Evolutionary conservation across 2,329 filamentous ascomycete species (phyloP).

Genomic region (Chrysoporthe puriensis): DNA sequence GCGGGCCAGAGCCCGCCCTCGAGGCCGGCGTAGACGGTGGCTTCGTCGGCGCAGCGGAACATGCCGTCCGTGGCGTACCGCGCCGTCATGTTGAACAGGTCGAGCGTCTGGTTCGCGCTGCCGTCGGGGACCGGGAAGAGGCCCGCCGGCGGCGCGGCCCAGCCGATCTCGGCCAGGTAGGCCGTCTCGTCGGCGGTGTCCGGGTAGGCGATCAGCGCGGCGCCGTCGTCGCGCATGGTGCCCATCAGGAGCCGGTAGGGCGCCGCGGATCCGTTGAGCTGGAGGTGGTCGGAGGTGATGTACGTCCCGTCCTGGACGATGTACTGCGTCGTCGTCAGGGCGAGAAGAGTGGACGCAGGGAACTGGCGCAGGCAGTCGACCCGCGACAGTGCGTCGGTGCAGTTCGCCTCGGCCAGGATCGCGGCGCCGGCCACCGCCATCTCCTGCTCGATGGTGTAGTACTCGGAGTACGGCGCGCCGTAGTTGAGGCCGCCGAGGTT

Average conservation of each 20-base stretch:
- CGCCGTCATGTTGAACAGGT: conserved; percentile 58
- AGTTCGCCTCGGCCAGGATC: conserved; percentile 56
- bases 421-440: conserved; percentile 52
- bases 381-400: conserved; percentile 51
- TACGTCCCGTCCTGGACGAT: conserved; percentile 63
- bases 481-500: conserved; percentile 52
- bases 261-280: conserved; percentile 50
- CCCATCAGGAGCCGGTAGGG: conserved; percentile 61
- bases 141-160: conserved; percentile 38
- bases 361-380: conserved; percentile 57
- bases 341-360: conserved; percentile 46
- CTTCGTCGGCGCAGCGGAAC: conserved; percentile 64
- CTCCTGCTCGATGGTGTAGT: conserved; percentile 59
- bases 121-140: conserved; percentile 56
- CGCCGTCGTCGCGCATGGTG: conserved; percentile 57
- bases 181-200: conserved; percentile 36
- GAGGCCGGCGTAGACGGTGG: conserved; percentile 56
- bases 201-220: conserved; percentile 56
- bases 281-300: conserved; percentile 50
- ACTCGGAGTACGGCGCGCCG: conserved; percentile 60
- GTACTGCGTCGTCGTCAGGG: conserved; percentile 51
- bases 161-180: conserved; percentile 41
- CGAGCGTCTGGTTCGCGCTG: conserved; percentile 49
- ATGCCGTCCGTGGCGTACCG: conserved; percentile 61
- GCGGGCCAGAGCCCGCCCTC: conserved; percentile 48